Evolutionary conservation across 179 eudicot genomes (phyloP), one percentile per base, ranked within the genome.

Genomic region (Sideroxylon spinosum): DNA sequence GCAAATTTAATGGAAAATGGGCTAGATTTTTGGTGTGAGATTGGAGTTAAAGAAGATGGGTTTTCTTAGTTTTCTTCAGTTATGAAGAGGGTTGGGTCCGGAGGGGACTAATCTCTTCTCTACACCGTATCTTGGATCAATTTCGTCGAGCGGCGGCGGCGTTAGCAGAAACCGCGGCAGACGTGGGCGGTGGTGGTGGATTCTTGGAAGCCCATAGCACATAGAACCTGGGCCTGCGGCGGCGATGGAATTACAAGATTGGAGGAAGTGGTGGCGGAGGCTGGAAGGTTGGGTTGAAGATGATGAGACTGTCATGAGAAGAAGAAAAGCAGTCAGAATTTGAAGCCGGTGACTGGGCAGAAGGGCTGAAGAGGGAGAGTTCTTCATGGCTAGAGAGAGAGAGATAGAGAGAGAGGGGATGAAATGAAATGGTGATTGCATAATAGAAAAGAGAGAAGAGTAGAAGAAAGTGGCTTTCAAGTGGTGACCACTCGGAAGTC

Each of bases 81-180:
- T 93, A 60, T 93, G 98, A 8, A 93, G 95, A 44, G 97, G 98
- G 86, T 93, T 92, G 12, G 98, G 98, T 0, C 98, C 98, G 56
- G 93, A 85, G 2, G 98, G 98, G 60, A 93, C 96, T 32, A 93
- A 81, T 62, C 98, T 89, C 68, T 93, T 92, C 74, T 85, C 86
- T 37, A 92, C 97, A 1, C 97, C 98, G 76, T 81, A 93, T 68
- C 88, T 86, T 7, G 90, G 92, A 79, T 93, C 97, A 16, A 93
- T 88, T 14, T 84, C 91, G 17, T 73, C 62, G 5, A 6, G 60
- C 3, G 85, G 76, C 9, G 78, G 84, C 4, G 82, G 72, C 0
- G 79, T 80, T 8, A 60, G 78, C 7, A 23, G 50, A 20, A 62
- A 63, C 4, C 73, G 84, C 3, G 22, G 59, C 20, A 7, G 66